Percentiles rank a stretch among this genome's conserved stretches.
phyloP scores from a whole-genome alignment of 2,329 filamentous ascomycete genomes.

The Xylaria sp. region DNA sequence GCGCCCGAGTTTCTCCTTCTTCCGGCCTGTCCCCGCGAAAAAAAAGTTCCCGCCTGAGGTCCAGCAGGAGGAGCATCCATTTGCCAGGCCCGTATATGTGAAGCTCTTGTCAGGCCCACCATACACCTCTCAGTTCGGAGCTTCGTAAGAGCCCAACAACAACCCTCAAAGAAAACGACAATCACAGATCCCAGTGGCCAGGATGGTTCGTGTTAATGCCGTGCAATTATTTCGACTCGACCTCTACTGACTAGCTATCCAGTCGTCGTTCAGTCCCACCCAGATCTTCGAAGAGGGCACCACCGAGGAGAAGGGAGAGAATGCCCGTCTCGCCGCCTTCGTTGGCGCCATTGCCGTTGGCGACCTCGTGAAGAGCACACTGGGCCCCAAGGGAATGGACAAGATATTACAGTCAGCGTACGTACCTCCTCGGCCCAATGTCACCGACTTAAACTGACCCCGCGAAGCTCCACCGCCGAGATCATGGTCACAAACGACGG shows the following conservation, averaged over 20 bases:
- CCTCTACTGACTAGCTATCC: slow-evolving; percentile 20
- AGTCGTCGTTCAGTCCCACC: slow-evolving; percentile 78
- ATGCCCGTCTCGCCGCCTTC: slow-evolving; percentile 97
- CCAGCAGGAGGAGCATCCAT: slow-evolving; percentile 11
- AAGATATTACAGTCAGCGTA: slow-evolving; percentile 96
- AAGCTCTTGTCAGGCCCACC: slow-evolving; percentile 24
- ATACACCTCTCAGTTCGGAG: slow-evolving; percentile 6
- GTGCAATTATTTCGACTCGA: background rate
- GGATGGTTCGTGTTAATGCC: slow-evolving; percentile 10
- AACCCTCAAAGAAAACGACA: background rate
- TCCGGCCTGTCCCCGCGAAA: slow-evolving; percentile 14
- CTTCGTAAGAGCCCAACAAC: slow-evolving; percentile 1
- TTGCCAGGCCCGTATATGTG: slow-evolving; percentile 13
- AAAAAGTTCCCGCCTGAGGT: slow-evolving; percentile 1
- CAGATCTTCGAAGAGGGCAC: slow-evolving; percentile 98
- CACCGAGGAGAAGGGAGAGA: slow-evolving; percentile 97
- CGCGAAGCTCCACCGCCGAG: slow-evolving; percentile 80
- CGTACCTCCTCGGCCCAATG: slow-evolving; percentile 40
- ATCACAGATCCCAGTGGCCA: slow-evolving; percentile 2
- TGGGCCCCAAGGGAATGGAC: slow-evolving; percentile 98
- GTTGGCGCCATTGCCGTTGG: slow-evolving; percentile 98
- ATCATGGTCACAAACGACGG: slow-evolving; percentile 99
- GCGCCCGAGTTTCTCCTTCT: slow-evolving; percentile 13
- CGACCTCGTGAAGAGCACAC: slow-evolving; percentile 94
- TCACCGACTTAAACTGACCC: slow-evolving; percentile 22